Conservation (phyloP, 495 filamentous ascomycete genomes). For the Aspergillus steynii region DNA sequence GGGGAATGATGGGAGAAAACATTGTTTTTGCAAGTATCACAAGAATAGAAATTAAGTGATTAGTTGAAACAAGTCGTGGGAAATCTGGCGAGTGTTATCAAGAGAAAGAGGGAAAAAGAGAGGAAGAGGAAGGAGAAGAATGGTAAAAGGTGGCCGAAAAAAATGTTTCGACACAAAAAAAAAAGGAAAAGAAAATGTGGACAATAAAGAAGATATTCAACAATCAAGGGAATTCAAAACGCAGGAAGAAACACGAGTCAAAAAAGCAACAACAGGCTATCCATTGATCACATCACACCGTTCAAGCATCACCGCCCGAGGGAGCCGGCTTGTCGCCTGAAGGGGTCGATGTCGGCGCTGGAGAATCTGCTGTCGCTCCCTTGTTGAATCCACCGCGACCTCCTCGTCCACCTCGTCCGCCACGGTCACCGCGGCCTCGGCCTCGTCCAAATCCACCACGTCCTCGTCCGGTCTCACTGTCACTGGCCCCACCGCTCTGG, state of each 20-base stretch:
- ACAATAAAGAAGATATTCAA: slow-evolving; percentile 27
- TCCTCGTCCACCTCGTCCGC: slow-evolving; percentile 19
- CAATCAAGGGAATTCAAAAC: slow-evolving; percentile 23
- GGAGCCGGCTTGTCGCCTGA: slow-evolving; percentile 50
- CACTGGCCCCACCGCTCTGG: slow-evolving; percentile 74
- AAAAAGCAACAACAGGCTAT: slow-evolving; percentile 14
- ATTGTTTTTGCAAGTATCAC: slow-evolving; percentile 18
- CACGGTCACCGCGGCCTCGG: slow-evolving; percentile 52
- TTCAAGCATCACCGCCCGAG: slow-evolving; percentile 50
- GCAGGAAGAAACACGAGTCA: slow-evolving; percentile 13
- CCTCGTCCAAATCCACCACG: slow-evolving; percentile 34
- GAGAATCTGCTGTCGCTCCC: slow-evolving; percentile 46
- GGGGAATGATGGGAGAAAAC: slow-evolving; percentile 4
- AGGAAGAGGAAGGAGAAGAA: slow-evolving; percentile 14
- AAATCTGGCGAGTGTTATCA: slow-evolving; percentile 8
- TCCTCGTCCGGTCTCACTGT: slow-evolving; percentile 68
- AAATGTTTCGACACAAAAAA: slow-evolving; percentile 15
- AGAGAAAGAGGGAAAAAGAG: slow-evolving; percentile 8
- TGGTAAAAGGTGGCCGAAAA: slow-evolving; percentile 8
- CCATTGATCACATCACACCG: slow-evolving; percentile 14
- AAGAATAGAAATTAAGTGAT: slow-evolving; percentile 23
- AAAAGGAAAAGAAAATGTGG: slow-evolving; percentile 9
- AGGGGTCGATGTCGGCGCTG: slow-evolving; percentile 51
- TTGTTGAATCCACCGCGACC: slow-evolving; percentile 60
- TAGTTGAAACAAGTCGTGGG: background rate